Percentiles rank a stretch among this genome's conserved stretches.
phyloP scores from a whole-genome alignment of 129 eudicot genomes.

The Flaveria linearis region DNA sequence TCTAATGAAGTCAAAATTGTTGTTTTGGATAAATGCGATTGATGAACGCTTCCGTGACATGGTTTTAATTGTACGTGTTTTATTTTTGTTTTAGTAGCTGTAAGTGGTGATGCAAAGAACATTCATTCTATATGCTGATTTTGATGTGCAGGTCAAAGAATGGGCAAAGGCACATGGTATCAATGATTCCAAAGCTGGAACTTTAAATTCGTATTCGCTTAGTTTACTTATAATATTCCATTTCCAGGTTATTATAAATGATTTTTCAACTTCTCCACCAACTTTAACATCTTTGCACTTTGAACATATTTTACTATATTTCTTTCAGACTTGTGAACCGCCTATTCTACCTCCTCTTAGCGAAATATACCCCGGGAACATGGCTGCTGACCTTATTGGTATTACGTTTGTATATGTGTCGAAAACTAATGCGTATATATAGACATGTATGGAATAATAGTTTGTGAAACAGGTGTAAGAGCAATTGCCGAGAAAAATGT shows the following conservation, averaged over 20 bases:
- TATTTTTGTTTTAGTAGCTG: not conserved
- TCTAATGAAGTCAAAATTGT: slow-evolving; percentile 85
- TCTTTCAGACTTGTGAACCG: slow-evolving; percentile 80
- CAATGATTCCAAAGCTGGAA: slow-evolving; percentile 78
- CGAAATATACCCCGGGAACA: slow-evolving; percentile 76
- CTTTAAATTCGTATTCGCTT: slow-evolving; percentile 82
- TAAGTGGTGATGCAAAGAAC: slow-evolving; percentile 15
- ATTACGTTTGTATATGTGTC: not conserved
- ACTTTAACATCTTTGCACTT: not conserved
- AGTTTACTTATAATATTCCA: slow-evolving; percentile 82
- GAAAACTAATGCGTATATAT: not conserved
- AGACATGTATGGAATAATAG: not conserved
- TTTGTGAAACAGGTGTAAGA: slow-evolving; percentile 66
- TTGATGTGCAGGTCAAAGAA: slow-evolving; percentile 74
- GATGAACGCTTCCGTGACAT: slow-evolving; percentile 83
- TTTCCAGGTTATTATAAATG: slow-evolving; percentile 64
- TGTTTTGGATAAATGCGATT: slow-evolving; percentile 76
- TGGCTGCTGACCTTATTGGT: slow-evolving; percentile 55
- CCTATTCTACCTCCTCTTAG: slow-evolving; percentile 84
- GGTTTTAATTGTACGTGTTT: slow-evolving; percentile 74
- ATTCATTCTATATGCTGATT: slow-evolving; percentile 23
- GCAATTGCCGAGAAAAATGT: slow-evolving; percentile 71
- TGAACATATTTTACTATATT: not conserved
- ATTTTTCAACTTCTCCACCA: not conserved
- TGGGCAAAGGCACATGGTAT: slow-evolving; percentile 92